Evolutionary conservation across 345 rosid genomes (phyloP), one percentile per base, ranked within the genome.

Genomic region (Physaria fendleri): DNA sequence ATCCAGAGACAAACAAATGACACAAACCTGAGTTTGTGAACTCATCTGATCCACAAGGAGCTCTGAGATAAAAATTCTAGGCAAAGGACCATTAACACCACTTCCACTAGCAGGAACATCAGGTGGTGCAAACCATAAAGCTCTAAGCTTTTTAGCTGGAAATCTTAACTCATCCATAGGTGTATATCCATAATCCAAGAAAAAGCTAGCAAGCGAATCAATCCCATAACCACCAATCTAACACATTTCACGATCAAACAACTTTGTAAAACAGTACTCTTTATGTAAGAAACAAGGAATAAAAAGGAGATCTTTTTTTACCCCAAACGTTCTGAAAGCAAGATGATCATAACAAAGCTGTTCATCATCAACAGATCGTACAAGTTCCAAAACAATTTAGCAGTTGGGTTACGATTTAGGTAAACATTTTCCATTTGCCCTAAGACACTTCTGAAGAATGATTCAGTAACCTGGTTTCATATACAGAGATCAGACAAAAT

Each of bases 101-200:
- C 74, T 71, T 34, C 89, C 87, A 44, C 58, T 18, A 32, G 8
- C 40, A 33, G 77, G 64, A 74, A 35, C 45, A 60, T 44, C 18
- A 30, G 96, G 98, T 57, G 96, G 98, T 4, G 98, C 77, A 79
- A 88, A 86, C 98, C 98, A 92, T 44, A 92, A 56, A 14, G 98
- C 98, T 72, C 79, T 82, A 56, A 92, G 72, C 60, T 92, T 88
- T 71, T 92, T 92, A 1, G 90, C 98, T 1, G 90, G 98, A 74
- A 92, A 92, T n/a, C 75, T 80, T 13, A 91, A 70, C 80, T 88
- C 92, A 54, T 85, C 96, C 69, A 41, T 65, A 16, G 55, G 86
- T 8, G 83, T 84, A 63, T 85, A 92, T 4, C 98, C 98, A 68
- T 79, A 79, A 53, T 88, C 96, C 70, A 84, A 59, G 79, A 91